phyloP scores from a whole-genome alignment of 1,284 basidiomycete species.

The Cryptococcus amylolentus region DNA sequence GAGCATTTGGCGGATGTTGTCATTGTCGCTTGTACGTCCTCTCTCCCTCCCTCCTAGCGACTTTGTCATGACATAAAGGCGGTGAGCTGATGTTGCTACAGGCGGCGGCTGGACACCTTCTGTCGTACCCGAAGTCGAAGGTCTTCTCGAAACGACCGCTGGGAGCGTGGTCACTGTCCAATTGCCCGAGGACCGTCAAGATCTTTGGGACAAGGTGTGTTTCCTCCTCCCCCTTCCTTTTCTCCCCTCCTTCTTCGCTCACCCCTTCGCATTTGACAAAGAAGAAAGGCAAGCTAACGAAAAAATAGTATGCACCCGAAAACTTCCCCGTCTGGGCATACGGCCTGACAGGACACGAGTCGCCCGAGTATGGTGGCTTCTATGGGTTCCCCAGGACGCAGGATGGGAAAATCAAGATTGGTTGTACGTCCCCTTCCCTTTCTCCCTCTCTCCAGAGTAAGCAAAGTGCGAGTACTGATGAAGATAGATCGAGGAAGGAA shows the following conservation, averaged over 20 bases:
- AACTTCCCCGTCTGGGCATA: slow-evolving; percentile 28
- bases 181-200: slow-evolving; percentile 20
- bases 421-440: slow-evolving; percentile 12
- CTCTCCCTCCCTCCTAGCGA: neutral
- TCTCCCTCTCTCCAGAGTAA: too few relatives aligned
- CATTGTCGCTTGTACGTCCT: slow-evolving; percentile 23
- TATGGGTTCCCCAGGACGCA: slow-evolving; percentile 29
- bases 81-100: neutral
- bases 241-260: neutral
- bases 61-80: neutral
- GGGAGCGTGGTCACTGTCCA: slow-evolving; percentile 23
- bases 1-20: slow-evolving; percentile 22
- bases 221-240: neutral
- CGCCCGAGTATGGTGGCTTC: slow-evolving; percentile 24
- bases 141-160: slow-evolving; percentile 24
- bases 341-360: slow-evolving; percentile 18
- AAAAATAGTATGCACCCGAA: slow-evolving; percentile 20
- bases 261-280: too few relatives aligned
- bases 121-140: slow-evolving; percentile 19
- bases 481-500: slow-evolving; percentile 17
- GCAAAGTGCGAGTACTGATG: neutral
- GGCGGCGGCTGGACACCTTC: slow-evolving; percentile 31
- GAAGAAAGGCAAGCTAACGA: neutral
- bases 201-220: slow-evolving; percentile 26
- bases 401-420: slow-evolving; percentile 30